Percentiles rank a stretch among this genome's conserved stretches.
phyloP scores from a whole-genome alignment of 495 filamentous ascomycete genomes.

The Bacidia rubella region DNA sequence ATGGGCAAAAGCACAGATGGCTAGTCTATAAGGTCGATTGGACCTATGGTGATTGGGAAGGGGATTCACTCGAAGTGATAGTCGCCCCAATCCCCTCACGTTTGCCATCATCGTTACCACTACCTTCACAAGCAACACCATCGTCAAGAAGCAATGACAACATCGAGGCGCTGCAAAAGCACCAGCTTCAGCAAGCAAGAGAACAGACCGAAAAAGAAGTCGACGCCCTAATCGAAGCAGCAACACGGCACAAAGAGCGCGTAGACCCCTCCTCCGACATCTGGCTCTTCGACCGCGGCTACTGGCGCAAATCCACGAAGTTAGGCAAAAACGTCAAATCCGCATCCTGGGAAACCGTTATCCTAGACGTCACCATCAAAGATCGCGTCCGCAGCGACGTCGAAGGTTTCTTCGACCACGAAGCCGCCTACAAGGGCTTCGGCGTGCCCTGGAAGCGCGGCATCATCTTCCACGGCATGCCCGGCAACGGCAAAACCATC shows the following conservation, averaged over 20 bases:
- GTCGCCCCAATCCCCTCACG: constrained; percentile 7
- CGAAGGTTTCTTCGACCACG: constrained; percentile 42
- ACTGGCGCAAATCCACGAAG: constrained; percentile 45
- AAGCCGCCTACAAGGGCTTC: constrained; percentile 39
- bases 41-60: not conserved
- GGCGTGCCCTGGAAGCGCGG: constrained; percentile 46
- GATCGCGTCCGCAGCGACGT: constrained; percentile 44
- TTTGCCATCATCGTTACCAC: not conserved
- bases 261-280: too few relatives aligned
- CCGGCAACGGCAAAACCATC: constrained; percentile 54
- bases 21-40: constrained; percentile 11
- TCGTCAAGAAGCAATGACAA: not conserved
- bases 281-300: constrained; percentile 47
- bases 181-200: not conserved
- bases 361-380: constrained; percentile 51
- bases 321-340: constrained; percentile 44
- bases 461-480: constrained; percentile 31
- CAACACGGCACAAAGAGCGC: constrained; percentile 37
- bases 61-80: too few relatives aligned
- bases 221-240: constrained; percentile 40
- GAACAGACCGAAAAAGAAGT: constrained; percentile 13
- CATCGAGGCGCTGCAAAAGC: too few relatives aligned
- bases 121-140: not conserved
- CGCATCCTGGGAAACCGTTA: constrained; percentile 48
- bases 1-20: constrained; percentile 4